A percentile compares a stretch with the other conserved stretches of the same genome.
phyloP scores from a whole-genome alignment of 257 asterid genomes.

The Capsicum baccatum region DNA sequence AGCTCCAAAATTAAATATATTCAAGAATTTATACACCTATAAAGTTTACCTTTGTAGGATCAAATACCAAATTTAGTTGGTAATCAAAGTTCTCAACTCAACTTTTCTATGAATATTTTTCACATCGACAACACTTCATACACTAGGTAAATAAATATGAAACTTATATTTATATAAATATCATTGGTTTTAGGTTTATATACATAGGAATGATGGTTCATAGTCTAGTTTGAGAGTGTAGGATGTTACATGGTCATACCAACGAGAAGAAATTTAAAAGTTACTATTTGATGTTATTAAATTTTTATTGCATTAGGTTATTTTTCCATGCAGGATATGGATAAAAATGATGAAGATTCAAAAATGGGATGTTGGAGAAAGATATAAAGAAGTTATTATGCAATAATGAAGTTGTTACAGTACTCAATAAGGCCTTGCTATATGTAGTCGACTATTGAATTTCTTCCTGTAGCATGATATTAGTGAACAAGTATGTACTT shows the following conservation, averaged over 20 bases:
- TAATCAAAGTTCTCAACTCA: too few species aligned
- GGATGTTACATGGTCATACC: neutral
- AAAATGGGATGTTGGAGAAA: constrained; percentile 60
- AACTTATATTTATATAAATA: too few species aligned
- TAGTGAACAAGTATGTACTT: constrained; percentile 88
- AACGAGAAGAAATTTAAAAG: neutral
- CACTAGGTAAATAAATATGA: too few species aligned
- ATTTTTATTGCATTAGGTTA: constrained; percentile 29
- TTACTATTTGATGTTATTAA: neutral
- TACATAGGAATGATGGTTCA: too few species aligned
- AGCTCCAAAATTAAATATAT: too few species aligned
- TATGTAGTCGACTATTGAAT: constrained; percentile 84
- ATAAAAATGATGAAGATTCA: constrained; percentile 62
- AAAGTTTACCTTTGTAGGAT: too few species aligned
- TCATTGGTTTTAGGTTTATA: too few species aligned
- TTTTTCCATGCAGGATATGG: constrained; percentile 53
- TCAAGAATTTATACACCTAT: too few species aligned
- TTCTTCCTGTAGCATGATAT: constrained; percentile 90
- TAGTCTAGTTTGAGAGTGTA: too few species aligned
- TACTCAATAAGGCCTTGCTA: constrained; percentile 69
- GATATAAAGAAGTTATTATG: constrained; percentile 52
- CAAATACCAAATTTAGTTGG: too few species aligned
- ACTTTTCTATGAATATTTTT: too few species aligned
- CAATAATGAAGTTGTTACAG: constrained; percentile 46
- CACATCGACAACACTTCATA: too few species aligned